Evolutionary conservation across 1,284 basidiomycete genomes (phyloP), one percentile per base, ranked within the genome.

Genomic region (Cutaneotrichosporon mucoides): DNA sequence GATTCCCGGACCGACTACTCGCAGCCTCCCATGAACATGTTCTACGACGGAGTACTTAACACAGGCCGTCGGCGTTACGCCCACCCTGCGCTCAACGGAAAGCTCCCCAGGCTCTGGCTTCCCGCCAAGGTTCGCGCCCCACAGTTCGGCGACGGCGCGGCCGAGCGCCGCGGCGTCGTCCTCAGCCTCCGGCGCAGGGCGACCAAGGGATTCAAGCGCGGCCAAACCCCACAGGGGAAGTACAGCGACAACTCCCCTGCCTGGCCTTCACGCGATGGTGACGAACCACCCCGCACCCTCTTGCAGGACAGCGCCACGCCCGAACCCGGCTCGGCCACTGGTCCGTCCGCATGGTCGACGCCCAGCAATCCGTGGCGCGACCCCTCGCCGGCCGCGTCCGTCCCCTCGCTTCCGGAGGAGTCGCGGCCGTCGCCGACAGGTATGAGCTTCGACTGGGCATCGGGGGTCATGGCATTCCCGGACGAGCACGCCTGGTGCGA

Each of bases 11-110:
- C 92, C 11, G 91, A 96, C 79, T 96, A 93, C 75, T 92, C 89
- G 0, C 93, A 96, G 76, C 92, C 92, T 0, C 92, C 93, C 0
- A 92, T 96, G 90, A 87, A 88, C 10, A 90, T 90, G 69, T 93
- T 90, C 85, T 95, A 92, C 72, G 84, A 82, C 50, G 92, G 92
- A 0, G 90, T 95, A 8, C 81, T 96, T 6, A 94, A 94, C 61
- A 78, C 76, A 6, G 76, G 76, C 53, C 64, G 90, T 87, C 76
- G 72, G 59, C 85, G 92, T 55, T 96, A 95, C 67, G 92, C 89
- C 0, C 92, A 96, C 68, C 92, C 92, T 0, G 93, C 92, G 0
- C 81, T 96, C 15, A 90, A 87, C 11, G 92, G 92, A 0, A 84
- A 88, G 3, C 83, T 96, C 0, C 93, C 92, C 0, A 85, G 88